Conservation (phyloP, 805 yeast genomes). For the Candida ascalaphidarum region DNA sequence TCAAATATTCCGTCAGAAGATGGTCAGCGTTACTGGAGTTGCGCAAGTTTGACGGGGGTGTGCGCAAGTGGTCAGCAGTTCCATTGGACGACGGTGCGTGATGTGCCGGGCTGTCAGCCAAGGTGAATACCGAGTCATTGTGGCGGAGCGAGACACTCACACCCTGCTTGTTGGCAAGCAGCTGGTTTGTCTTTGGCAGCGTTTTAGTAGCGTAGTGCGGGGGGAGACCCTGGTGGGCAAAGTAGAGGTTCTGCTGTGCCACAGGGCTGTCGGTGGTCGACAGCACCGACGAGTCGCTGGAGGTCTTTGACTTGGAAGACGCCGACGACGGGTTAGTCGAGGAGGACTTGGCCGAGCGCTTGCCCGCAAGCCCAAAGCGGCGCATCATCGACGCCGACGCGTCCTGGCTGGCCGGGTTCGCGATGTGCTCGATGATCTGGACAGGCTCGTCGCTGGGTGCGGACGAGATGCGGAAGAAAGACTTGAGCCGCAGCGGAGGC, state of each 20-base stretch:
- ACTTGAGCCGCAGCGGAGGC: conserved; percentile 18
- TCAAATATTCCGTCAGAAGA: too few species aligned
- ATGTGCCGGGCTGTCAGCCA: conserved; percentile 6
- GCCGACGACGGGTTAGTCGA: background rate
- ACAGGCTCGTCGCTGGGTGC: conserved; percentile 1
- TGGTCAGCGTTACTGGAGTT: background rate
- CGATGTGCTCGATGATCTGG: background rate
- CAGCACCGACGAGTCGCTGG: conserved; percentile 1
- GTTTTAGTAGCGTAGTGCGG: conserved; percentile 25
- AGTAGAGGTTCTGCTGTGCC: conserved; percentile 38
- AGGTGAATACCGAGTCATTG: conserved; percentile 24
- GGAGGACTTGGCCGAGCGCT: conserved; percentile 8
- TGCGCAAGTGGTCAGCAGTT: too few species aligned
- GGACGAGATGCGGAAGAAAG: conserved; percentile 15
- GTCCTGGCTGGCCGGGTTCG: conserved; percentile 3
- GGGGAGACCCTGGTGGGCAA: conserved; percentile 51
- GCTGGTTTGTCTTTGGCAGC: conserved; percentile 1
- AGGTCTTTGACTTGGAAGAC: background rate
- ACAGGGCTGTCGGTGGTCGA: conserved; percentile 12
- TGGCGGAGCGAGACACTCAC: conserved; percentile 30
- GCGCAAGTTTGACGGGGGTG: too few species aligned
- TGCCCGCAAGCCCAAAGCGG: conserved; percentile 9
- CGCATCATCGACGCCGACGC: conserved; percentile 4
- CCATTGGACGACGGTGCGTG: background rate
- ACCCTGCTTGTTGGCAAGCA: conserved; percentile 9